Percentiles rank a stretch among this genome's conserved stretches.
Evolutionary conservation across 2,329 filamentous ascomycete genomes (phyloP).

Genomic region (Cladophialophora psammophila): DNA sequence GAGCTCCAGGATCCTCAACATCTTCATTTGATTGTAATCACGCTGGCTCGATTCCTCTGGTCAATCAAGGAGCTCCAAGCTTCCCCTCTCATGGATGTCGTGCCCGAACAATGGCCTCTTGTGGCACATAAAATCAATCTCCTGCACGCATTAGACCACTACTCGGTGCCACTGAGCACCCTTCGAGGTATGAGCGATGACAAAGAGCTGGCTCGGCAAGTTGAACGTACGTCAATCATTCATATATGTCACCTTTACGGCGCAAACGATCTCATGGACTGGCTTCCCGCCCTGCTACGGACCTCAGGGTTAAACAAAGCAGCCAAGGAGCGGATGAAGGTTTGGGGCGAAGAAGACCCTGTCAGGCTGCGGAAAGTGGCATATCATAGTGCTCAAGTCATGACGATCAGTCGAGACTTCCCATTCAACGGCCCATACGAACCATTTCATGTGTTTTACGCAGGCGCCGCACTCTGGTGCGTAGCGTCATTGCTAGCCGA

Average conservation of each 20-base stretch:
- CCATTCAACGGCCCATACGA: constrained; percentile 20
- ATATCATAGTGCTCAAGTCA: constrained; percentile 17
- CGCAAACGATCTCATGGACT: constrained; percentile 16
- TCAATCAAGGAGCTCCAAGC: constrained; percentile 17
- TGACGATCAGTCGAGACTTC: constrained; percentile 14
- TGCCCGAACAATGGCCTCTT: constrained; percentile 6
- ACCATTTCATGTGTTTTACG: constrained; percentile 14
- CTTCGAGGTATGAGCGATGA: background rate
- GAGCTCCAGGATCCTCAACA: constrained; percentile 12
- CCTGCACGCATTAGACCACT: constrained; percentile 14
- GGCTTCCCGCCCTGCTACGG: constrained; percentile 15
- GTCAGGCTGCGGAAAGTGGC: constrained; percentile 1
- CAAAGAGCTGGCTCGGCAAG: background rate
- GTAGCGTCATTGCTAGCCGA: background rate
- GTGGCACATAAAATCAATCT: constrained; percentile 14
- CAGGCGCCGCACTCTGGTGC: constrained; percentile 20
- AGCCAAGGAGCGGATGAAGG: constrained; percentile 12
- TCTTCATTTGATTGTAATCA: constrained; percentile 11
- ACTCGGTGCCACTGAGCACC: background rate
- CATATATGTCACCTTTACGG: constrained; percentile 18
- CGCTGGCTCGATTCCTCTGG: constrained; percentile 16
- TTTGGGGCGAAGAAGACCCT: constrained; percentile 9
- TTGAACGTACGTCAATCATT: constrained; percentile 1
- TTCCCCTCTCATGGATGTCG: constrained; percentile 15
- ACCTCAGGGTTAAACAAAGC: background rate